A percentile compares a stretch with the other conserved stretches of the same genome.
phyloP scores from a whole-genome alignment of 2,329 filamentous ascomycete species.

The Parascedosporium putredinis region DNA sequence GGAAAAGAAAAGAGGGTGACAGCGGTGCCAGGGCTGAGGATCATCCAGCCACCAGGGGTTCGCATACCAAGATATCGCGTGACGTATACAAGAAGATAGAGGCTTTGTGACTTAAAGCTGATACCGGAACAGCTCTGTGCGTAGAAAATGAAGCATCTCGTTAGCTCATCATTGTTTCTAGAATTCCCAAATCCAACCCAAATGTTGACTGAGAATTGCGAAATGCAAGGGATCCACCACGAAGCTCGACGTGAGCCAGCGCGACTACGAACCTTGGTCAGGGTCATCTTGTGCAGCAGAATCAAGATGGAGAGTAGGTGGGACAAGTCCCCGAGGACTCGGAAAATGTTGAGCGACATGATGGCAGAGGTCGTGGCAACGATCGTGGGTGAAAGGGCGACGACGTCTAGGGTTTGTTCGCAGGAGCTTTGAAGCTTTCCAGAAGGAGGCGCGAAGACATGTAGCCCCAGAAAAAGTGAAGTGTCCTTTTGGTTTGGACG shows the following conservation, averaged over 20 bases:
- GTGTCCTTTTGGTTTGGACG: constrained; percentile 1
- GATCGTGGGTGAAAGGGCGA: constrained; percentile 2
- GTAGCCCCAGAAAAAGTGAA: constrained; percentile 1
- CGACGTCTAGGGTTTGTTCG: not conserved
- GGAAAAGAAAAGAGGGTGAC: no score
- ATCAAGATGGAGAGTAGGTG: constrained; percentile 92
- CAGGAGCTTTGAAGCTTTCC: not conserved
- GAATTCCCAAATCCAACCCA: not conserved
- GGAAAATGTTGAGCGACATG: constrained; percentile 49
- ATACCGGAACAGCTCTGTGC: constrained; percentile 85
- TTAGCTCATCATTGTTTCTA: constrained; percentile 9
- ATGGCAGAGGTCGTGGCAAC: constrained; percentile 10
- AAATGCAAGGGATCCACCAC: not conserved
- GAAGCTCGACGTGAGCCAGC: not conserved
- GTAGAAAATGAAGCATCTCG: constrained; percentile 9
- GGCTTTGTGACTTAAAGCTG: constrained; percentile 95
- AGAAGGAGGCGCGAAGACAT: not conserved
- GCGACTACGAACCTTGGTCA: constrained; percentile 62
- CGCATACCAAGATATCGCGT: constrained; percentile 75
- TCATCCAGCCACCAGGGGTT: constrained; percentile 7
- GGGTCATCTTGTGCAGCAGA: constrained; percentile 91
- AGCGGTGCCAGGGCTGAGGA: no score
- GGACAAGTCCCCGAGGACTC: constrained; percentile 69
- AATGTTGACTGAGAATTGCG: no score
- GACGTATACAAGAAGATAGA: constrained; percentile 89